Percentiles rank a stretch among this genome's conserved stretches.
Conservation (phyloP, 163 green algal species). For the Chlamydomonas reinhardtii region DNA sequence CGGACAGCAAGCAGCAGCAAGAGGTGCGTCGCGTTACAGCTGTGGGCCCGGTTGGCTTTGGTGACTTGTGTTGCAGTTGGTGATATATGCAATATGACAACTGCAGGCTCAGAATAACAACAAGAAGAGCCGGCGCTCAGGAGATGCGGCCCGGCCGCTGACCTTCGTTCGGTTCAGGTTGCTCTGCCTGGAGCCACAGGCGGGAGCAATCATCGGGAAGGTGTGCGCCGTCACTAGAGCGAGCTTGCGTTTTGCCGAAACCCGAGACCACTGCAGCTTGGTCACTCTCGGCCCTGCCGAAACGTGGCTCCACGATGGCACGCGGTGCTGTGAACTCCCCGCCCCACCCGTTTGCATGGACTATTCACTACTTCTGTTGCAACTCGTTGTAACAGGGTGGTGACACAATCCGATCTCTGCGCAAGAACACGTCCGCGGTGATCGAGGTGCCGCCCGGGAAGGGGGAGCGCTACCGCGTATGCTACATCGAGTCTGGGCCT, state of each 20-base stretch:
- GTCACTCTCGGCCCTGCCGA: not conserved
- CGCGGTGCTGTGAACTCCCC: too few species aligned
- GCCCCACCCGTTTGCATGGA: too few species aligned
- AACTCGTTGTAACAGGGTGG: conserved; percentile 33
- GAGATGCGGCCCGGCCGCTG: too few species aligned
- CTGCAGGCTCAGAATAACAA: conserved; percentile 4
- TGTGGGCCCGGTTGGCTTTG: too few species aligned
- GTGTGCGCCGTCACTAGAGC: not conserved
- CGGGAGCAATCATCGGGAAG: conserved; percentile 38
- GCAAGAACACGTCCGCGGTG: conserved; percentile 10
- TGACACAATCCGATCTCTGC: conserved; percentile 21
- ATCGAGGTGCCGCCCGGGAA: not conserved
- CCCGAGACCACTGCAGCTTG: too few species aligned
- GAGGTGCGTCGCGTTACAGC: too few species aligned
- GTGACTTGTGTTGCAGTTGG: too few species aligned
- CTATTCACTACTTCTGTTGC: not conserved
- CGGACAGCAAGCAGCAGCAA: too few species aligned
- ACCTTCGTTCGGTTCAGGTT: conserved; percentile 2
- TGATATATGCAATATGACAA: not conserved
- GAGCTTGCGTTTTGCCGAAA: too few species aligned
- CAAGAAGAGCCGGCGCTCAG: too few species aligned
- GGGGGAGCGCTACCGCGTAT: not conserved
- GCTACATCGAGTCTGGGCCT: not conserved
- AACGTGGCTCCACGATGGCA: too few species aligned
- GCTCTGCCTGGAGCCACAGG: conserved; percentile 6